These are phyloP conservation scores for Amaranthus tricolor DNA, from an alignment of 179 eudicot genomes.

Conservation along the genomic window DNA sequence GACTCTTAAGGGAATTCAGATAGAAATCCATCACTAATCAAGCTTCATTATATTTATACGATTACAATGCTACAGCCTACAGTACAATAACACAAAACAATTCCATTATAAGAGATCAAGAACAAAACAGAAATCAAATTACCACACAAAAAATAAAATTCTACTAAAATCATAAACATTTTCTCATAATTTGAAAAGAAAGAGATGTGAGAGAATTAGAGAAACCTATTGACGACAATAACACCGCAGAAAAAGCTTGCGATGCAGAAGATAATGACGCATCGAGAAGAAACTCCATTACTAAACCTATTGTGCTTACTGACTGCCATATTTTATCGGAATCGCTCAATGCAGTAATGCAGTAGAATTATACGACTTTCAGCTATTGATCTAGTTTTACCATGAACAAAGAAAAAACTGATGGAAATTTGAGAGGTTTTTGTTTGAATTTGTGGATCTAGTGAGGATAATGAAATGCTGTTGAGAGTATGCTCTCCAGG, in stretches of 20 bases:
- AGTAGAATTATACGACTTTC: neutral
- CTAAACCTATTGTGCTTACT: conserved; percentile 34
- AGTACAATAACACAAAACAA: no score
- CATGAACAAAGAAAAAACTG: neutral
- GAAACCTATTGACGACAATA: conserved; percentile 31
- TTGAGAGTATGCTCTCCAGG: neutral
- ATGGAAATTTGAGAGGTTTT: neutral
- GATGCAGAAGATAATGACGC: conserved; percentile 47
- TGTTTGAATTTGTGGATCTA: neutral
- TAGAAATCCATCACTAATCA: no score
- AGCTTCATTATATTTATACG: no score
- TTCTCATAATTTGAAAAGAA: neutral
- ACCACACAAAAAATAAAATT: neutral
- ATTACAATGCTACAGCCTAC: no score
- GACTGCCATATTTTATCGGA: conserved; percentile 1
- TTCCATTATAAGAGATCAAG: neutral
- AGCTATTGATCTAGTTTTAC: neutral
- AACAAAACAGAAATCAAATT: neutral
- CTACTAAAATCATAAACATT: no score
- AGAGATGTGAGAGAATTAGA: conserved; percentile 2
- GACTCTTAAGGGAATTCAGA: no score
- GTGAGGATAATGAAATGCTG: neutral
- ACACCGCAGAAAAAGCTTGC: conserved; percentile 55
- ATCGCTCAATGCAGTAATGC: neutral
- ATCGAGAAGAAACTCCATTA: conserved; percentile 45